Percentiles rank a stretch among this genome's conserved stretches.
Evolutionary conservation across 2,329 filamentous ascomycete species (phyloP).

Genomic region (Aspergillus versicolor): DNA sequence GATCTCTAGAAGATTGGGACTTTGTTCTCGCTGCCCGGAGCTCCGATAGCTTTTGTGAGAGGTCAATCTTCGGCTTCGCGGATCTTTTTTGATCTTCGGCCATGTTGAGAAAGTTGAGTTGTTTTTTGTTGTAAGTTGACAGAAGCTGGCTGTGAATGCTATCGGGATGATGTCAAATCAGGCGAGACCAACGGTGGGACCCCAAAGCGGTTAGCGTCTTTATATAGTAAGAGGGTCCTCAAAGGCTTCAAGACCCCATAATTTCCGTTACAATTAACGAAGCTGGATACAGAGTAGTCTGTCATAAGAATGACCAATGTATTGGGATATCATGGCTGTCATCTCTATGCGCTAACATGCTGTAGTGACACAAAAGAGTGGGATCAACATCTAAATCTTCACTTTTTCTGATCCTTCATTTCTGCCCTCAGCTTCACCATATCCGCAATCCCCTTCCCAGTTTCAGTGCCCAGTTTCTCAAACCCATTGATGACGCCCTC

Average conservation of each 20-base stretch:
- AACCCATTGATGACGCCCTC: conserved; percentile 62
- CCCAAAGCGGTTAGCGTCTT: neutral
- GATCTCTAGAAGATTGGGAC: conserved; percentile 40
- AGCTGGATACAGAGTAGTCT: too few relatives aligned
- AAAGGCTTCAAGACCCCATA: too few relatives aligned
- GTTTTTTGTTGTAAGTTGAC: neutral
- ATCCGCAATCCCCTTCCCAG: conserved; percentile 34
- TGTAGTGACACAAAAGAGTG: neutral
- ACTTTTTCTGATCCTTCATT: conserved; percentile 18
- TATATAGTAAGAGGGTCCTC: neutral
- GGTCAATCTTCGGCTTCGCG: conserved; percentile 30
- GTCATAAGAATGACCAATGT: too few relatives aligned
- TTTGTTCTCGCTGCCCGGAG: conserved; percentile 38
- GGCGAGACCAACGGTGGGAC: neutral
- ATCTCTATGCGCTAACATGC: neutral
- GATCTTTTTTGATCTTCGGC: conserved; percentile 20
- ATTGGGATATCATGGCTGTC: neutral
- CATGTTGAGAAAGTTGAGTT: conserved; percentile 20
- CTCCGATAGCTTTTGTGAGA: conserved; percentile 42
- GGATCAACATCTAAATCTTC: neutral
- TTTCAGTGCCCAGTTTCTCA: conserved; percentile 41
- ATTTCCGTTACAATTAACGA: too few relatives aligned
- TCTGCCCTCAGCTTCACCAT: conserved; percentile 36
- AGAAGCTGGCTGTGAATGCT: neutral
- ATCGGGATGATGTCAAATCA: neutral